phyloP scores from a whole-genome alignment of 495 filamentous ascomycete species.

The Talaromyces ruber region DNA sequence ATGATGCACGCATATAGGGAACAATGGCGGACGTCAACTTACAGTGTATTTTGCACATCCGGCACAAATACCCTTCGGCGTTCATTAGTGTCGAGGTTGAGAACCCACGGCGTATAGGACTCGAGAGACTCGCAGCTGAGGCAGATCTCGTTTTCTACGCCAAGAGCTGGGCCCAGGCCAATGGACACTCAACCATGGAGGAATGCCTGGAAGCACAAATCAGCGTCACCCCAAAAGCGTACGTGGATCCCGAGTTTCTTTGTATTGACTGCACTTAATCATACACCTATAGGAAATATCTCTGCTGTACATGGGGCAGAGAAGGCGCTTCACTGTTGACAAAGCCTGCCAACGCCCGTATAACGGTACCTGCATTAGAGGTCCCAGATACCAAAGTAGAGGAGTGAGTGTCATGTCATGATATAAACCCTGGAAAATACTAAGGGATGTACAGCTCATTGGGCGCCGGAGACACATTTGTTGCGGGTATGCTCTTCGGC shows the following conservation, averaged over 20 bases:
- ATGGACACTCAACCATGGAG: slow-evolving; percentile 39
- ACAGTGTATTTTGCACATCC: slow-evolving; percentile 52
- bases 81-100: slow-evolving; percentile 62
- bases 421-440: slow-evolving; percentile 5
- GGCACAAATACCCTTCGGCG: slow-evolving; percentile 31
- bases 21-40: slow-evolving; percentile 55
- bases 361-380: slow-evolving; percentile 38
- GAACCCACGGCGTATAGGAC: slow-evolving; percentile 53
- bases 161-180: slow-evolving; percentile 53
- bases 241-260: slow-evolving; percentile 12
- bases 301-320: slow-evolving; percentile 58
- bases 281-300: background rate
- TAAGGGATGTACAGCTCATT: slow-evolving; percentile 42
- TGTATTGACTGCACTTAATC: background rate
- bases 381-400: slow-evolving; percentile 36
- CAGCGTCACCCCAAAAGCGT: slow-evolving; percentile 33
- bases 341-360: slow-evolving; percentile 21
- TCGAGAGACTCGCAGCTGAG: slow-evolving; percentile 51
- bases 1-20: slow-evolving; percentile 40
- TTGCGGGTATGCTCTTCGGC: slow-evolving; percentile 60
- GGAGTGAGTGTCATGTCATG: slow-evolving; percentile 46
- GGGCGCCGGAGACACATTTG: slow-evolving; percentile 69
- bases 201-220: slow-evolving; percentile 42
- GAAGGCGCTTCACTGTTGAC: slow-evolving; percentile 47
- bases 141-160: slow-evolving; percentile 67